These are phyloP conservation scores for Diaporthe capsici DNA, from an alignment of 2,329 filamentous ascomycete genomes.

Conservation along the genomic window DNA sequence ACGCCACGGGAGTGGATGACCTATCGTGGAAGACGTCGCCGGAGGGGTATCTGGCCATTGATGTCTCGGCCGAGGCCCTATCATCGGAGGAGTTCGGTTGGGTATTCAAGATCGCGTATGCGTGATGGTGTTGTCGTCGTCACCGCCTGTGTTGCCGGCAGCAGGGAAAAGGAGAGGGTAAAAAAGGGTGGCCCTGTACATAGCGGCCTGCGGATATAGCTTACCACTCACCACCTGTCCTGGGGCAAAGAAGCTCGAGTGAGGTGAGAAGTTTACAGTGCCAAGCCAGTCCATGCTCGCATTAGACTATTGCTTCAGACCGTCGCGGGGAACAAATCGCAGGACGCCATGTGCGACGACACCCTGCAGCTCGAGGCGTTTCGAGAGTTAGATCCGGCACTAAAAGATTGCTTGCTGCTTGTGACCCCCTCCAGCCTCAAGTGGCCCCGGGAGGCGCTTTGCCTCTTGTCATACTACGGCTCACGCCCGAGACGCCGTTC, in stretches of 20 bases:
- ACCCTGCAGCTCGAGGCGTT: slow-evolving; percentile 31
- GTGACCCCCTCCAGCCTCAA: slow-evolving; percentile 10
- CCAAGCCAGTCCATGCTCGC: slow-evolving; percentile 29
- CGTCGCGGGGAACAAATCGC: slow-evolving; percentile 37
- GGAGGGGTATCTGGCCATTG: slow-evolving; percentile 47
- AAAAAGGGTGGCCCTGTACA: slow-evolving; percentile 5
- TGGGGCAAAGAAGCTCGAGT: neutral
- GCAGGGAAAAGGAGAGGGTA: neutral
- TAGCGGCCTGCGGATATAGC: slow-evolving; percentile 22
- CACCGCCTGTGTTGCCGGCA: neutral
- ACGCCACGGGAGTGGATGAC: slow-evolving; percentile 15
- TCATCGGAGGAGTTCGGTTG: slow-evolving; percentile 54
- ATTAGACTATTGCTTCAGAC: slow-evolving; percentile 36
- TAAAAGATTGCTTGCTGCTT: slow-evolving; percentile 34
- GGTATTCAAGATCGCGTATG: slow-evolving; percentile 58
- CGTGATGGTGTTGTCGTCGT: slow-evolving; percentile 21
- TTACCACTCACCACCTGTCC: slow-evolving; percentile 11
- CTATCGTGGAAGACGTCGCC: slow-evolving; percentile 40
- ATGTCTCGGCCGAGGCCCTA: slow-evolving; percentile 49
- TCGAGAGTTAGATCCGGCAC: slow-evolving; percentile 33
- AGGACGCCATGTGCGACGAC: slow-evolving; percentile 38
- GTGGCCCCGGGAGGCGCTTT: slow-evolving; percentile 10
- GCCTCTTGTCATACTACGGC: slow-evolving; percentile 19
- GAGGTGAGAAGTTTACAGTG: slow-evolving; percentile 29
- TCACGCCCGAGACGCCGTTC: slow-evolving; percentile 29